Percentiles rank a stretch among this genome's conserved stretches.
Evolutionary conservation across 2,329 filamentous ascomycete species (phyloP).

Genomic region (Aspergillus novoparasiticus): DNA sequence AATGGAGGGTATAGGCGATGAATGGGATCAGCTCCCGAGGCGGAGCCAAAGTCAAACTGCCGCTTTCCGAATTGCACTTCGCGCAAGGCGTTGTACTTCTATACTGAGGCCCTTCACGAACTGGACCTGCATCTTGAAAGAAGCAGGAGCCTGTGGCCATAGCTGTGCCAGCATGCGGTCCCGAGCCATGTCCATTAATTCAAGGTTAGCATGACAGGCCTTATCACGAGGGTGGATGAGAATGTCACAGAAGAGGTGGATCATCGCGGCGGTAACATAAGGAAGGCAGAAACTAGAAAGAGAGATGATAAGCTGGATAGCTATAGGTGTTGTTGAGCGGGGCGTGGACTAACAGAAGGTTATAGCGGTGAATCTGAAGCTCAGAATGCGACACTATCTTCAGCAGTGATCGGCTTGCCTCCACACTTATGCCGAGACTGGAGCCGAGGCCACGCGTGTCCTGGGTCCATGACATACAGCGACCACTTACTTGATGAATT

Average conservation of each 20-base stretch:
- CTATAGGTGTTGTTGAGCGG: too few relatives aligned
- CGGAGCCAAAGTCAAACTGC: background rate
- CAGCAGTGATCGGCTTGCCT: conserved; percentile 15
- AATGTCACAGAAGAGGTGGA: conserved; percentile 16
- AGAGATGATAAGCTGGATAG: too few relatives aligned
- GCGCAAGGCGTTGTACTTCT: conserved; percentile 11
- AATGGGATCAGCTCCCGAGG: too few relatives aligned
- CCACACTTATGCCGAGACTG: conserved; percentile 13
- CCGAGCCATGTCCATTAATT: conserved; percentile 1
- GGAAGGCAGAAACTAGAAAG: conserved; percentile 13
- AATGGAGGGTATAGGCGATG: too few relatives aligned
- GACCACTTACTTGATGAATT: conserved; percentile 19
- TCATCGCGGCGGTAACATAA: conserved; percentile 7
- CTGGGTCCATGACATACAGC: conserved; percentile 12
- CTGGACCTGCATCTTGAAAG: conserved; percentile 7
- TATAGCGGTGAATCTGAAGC: background rate
- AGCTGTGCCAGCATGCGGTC: background rate
- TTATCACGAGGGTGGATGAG: conserved; percentile 10
- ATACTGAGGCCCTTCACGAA: conserved; percentile 11
- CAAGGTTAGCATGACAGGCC: conserved; percentile 3
- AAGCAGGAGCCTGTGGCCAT: conserved; percentile 1
- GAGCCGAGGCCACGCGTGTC: conserved; percentile 11
- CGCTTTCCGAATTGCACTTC: conserved; percentile 10
- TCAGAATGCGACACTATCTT: conserved; percentile 4
- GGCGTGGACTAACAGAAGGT: background rate